Conservation (phyloP, 1,284 basidiomycete species). For the Fomitopsis betulina region DNA sequence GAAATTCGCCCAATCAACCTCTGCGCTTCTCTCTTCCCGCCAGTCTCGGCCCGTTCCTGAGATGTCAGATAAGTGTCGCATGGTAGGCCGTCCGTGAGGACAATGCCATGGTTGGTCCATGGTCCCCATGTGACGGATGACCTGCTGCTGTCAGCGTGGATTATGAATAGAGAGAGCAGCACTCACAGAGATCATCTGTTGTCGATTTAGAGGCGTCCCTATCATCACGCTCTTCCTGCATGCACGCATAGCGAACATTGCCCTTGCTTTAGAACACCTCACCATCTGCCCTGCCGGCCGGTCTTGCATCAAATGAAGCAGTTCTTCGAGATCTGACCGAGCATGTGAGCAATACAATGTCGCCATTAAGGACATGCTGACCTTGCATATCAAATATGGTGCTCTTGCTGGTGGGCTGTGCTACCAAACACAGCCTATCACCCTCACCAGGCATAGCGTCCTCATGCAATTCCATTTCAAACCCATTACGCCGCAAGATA, state of each 20-base stretch:
- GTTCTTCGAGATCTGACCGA: constrained; percentile 85
- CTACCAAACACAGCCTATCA: constrained; percentile 63
- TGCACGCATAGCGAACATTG: constrained; percentile 96
- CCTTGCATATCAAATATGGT: constrained; percentile 78
- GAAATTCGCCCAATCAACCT: constrained; percentile 17
- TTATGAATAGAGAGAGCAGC: background rate
- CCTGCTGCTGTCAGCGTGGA: constrained; percentile 36
- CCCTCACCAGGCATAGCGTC: constrained; percentile 43
- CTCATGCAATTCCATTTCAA: constrained; percentile 64
- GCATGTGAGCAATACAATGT: background rate
- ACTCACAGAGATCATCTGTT: constrained; percentile 79
- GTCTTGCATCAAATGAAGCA: constrained; percentile 83
- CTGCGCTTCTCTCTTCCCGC: background rate
- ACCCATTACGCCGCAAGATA: constrained; percentile 83
- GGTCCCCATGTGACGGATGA: constrained; percentile 89
- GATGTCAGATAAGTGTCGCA: constrained; percentile 75
- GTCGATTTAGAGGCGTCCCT: constrained; percentile 74
- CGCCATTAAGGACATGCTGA: constrained; percentile 21
- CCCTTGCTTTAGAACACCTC: constrained; percentile 87
- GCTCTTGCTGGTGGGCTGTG: constrained; percentile 89
- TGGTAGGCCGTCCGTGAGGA: constrained; percentile 94
- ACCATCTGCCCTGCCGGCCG: constrained; percentile 75
- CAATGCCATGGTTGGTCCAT: constrained; percentile 99
- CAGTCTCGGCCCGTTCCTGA: constrained; percentile 17
- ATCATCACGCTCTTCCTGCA: constrained; percentile 98